Conservation (phyloP, 352 stramenopile genomes). For the Globisporangium acanthophoron region DNA sequence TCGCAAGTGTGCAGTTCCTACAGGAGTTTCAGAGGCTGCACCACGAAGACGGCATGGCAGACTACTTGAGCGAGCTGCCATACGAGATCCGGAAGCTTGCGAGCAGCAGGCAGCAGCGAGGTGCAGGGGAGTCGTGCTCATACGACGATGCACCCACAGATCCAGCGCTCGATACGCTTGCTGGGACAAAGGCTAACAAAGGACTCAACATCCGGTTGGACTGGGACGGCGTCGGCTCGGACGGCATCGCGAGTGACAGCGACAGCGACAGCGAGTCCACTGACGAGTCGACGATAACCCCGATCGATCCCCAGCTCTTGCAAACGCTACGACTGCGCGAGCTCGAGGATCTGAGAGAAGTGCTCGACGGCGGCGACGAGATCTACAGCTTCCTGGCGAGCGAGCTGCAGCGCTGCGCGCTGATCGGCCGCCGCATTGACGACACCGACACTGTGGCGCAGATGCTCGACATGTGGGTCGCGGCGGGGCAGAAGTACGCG, state of each 20-base stretch:
- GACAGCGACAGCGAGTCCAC: background rate
- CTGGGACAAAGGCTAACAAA: background rate
- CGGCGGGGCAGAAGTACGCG: slow-evolving; percentile 63
- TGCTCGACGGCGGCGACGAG: slow-evolving; percentile 55
- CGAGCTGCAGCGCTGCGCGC: slow-evolving; percentile 33
- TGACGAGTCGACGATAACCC: background rate
- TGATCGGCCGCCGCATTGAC: slow-evolving; percentile 21
- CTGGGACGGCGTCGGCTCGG: slow-evolving; percentile 12
- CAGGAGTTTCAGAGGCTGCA: slow-evolving; percentile 57
- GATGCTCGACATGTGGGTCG: slow-evolving; percentile 63
- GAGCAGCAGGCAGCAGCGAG: background rate
- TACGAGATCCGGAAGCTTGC: slow-evolving; percentile 7
- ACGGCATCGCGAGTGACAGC: background rate
- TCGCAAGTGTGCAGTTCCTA: slow-evolving; percentile 35
- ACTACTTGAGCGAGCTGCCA: slow-evolving; percentile 39
- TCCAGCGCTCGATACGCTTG: background rate
- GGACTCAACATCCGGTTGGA: slow-evolving; percentile 13
- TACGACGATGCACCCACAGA: background rate
- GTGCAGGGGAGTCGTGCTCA: background rate
- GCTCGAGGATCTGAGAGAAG: slow-evolving; percentile 13
- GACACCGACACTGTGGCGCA: slow-evolving; percentile 37
- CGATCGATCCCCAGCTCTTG: slow-evolving; percentile 13
- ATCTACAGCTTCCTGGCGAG: slow-evolving; percentile 50
- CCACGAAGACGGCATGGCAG: slow-evolving; percentile 38
- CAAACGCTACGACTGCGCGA: slow-evolving; percentile 10